Percentiles rank a stretch among this genome's conserved stretches.
Conservation (phyloP, 352 stramenopile species). For the Globisporangium takayamanum region DNA sequence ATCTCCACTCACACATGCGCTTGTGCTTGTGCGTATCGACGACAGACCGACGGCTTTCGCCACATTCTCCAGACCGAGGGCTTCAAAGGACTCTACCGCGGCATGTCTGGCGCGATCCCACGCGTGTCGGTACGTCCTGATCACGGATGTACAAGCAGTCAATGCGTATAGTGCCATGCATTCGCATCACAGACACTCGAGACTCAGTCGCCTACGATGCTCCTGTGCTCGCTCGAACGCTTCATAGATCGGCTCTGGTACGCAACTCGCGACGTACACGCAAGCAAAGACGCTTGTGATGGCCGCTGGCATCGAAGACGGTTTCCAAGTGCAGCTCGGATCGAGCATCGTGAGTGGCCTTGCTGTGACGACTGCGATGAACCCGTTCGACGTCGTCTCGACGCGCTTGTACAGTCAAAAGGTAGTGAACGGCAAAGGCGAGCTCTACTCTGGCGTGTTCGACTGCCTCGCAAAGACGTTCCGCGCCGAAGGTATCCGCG, state of each 20-base stretch:
- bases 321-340: slow-evolving; percentile 67
- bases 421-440: slow-evolving; percentile 80
- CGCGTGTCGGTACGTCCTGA: slow-evolving; percentile 55
- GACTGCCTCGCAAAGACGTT: slow-evolving; percentile 81
- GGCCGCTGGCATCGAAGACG: slow-evolving; percentile 66
- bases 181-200: too few relatives aligned
- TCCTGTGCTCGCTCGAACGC: background rate
- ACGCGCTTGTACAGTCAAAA: slow-evolving; percentile 86
- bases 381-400: slow-evolving; percentile 85
- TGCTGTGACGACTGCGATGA: slow-evolving; percentile 81
- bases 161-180: background rate
- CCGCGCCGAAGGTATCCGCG: slow-evolving; percentile 64
- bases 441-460: slow-evolving; percentile 64
- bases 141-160: background rate
- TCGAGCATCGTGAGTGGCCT: slow-evolving; percentile 77
- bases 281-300: slow-evolving; percentile 81
- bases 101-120: slow-evolving; percentile 63
- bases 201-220: too few relatives aligned
- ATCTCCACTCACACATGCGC: background rate
- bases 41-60: slow-evolving; percentile 68
- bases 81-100: slow-evolving; percentile 64
- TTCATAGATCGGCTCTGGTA: slow-evolving; percentile 69
- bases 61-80: slow-evolving; percentile 73
- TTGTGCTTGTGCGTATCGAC: slow-evolving; percentile 1
- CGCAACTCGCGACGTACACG: slow-evolving; percentile 81